Percentiles rank a stretch among this genome's conserved stretches.
Conservation (phyloP, 257 asterid species). For the Lithospermum erythrorhizon region DNA sequence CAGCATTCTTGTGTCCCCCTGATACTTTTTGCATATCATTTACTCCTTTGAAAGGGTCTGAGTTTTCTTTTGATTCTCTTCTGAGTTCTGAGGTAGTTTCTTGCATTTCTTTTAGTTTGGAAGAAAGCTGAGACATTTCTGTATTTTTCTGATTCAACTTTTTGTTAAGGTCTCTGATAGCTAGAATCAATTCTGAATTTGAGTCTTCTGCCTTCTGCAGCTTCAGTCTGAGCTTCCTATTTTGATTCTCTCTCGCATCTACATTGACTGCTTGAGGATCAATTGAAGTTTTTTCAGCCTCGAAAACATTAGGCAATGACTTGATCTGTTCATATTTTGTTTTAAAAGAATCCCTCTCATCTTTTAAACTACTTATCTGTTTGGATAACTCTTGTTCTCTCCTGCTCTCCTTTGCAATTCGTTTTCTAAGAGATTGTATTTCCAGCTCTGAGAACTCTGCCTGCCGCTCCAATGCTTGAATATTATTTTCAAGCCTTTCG, state of each 20-base stretch:
- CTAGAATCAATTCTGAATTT: slow-evolving; percentile 73
- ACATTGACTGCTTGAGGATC: slow-evolving; percentile 20
- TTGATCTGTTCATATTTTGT: slow-evolving; percentile 53
- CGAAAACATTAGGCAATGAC: slow-evolving; percentile 20
- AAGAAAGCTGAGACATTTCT: slow-evolving; percentile 56
- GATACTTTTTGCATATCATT: too few species aligned
- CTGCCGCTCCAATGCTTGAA: slow-evolving; percentile 48
- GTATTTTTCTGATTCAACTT: slow-evolving; percentile 53
- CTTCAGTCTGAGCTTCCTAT: slow-evolving; percentile 42
- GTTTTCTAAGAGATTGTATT: slow-evolving; percentile 71
- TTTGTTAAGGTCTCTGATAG: slow-evolving; percentile 65
- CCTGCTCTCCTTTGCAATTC: slow-evolving; percentile 49
- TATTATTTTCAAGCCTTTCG: slow-evolving; percentile 27
- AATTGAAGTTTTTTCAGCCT: slow-evolving; percentile 26
- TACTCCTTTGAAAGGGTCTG: slow-evolving; percentile 4
- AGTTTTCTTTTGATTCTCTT: slow-evolving; percentile 17
- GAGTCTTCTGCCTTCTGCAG: slow-evolving; percentile 82
- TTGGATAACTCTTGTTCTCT: slow-evolving; percentile 56
- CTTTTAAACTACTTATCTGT: slow-evolving; percentile 40
- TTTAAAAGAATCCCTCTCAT: slow-evolving; percentile 51
- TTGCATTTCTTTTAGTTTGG: slow-evolving; percentile 31
- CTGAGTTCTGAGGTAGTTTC: slow-evolving; percentile 29
- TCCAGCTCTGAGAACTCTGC: slow-evolving; percentile 72
- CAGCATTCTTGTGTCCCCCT: slow-evolving; percentile 15
- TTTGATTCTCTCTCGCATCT: slow-evolving; percentile 31